Percentiles rank a stretch among this genome's conserved stretches.
phyloP scores from a whole-genome alignment of 1,284 basidiomycete species.

The Puccinia triticina region DNA sequence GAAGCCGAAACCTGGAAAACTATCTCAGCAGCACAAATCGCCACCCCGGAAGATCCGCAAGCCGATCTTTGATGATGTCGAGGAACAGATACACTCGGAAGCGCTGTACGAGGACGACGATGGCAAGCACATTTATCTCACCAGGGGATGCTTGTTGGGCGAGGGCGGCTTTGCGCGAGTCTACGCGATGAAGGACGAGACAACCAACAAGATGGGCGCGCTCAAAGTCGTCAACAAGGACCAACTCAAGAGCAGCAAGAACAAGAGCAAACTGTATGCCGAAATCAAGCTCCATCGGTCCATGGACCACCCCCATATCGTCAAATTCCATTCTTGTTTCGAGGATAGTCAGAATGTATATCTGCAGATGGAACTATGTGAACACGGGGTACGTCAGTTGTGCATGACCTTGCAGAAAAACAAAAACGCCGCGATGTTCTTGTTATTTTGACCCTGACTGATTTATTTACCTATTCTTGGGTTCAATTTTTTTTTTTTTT shows the following conservation, averaged over 20 bases:
- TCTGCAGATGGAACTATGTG: constrained; percentile 91
- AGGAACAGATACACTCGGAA: constrained; percentile 30
- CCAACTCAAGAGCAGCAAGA: constrained; percentile 62
- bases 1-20: constrained; percentile 46
- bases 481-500: background rate
- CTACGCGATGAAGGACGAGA: constrained; percentile 58
- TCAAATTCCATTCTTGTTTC: constrained; percentile 89
- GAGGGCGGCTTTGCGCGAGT: constrained; percentile 61
- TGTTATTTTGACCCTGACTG: background rate
- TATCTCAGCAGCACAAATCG: constrained; percentile 47
- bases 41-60: constrained; percentile 49
- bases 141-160: constrained; percentile 57
- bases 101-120: constrained; percentile 19
- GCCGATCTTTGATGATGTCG: constrained; percentile 35
- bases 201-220: constrained; percentile 59
- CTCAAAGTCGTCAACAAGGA: constrained; percentile 63
- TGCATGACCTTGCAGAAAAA: background rate
- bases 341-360: constrained; percentile 95
- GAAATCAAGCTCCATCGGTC: constrained; percentile 98
- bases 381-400: constrained; percentile 68
- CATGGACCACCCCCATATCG: constrained; percentile 88
- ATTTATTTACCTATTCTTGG: constrained; percentile 15
- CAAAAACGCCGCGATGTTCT: background rate
- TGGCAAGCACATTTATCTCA: constrained; percentile 39
- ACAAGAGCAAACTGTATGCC: constrained; percentile 76